Percentiles rank a stretch among this genome's conserved stretches.
These are phyloP conservation scores for Fusarium sp. DNA, from an alignment of 2,329 filamentous ascomycete species.

Conservation along the genomic window DNA sequence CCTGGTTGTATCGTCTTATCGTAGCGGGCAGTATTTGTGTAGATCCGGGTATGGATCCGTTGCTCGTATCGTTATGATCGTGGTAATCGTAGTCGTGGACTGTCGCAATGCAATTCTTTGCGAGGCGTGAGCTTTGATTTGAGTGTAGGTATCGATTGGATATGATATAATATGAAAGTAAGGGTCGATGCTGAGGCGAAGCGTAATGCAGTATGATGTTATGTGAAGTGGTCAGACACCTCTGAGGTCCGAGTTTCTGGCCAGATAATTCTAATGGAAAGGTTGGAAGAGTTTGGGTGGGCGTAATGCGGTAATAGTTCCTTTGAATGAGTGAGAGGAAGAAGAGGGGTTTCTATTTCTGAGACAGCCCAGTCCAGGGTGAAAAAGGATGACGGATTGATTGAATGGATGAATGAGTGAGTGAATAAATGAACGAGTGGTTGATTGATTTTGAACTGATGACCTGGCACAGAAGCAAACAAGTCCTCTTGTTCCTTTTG, in stretches of 20 bases:
- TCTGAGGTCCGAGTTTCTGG: constrained; percentile 23
- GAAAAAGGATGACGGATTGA: constrained; percentile 28
- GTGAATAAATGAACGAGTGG: neutral
- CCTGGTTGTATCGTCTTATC: neutral
- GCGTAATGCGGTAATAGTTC: neutral
- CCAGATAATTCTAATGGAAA: constrained; percentile 25
- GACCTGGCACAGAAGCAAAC: constrained; percentile 34
- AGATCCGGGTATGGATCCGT: neutral
- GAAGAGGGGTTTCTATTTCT: constrained; percentile 26
- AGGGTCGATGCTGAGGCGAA: constrained; percentile 10
- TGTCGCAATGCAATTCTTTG: constrained; percentile 17
- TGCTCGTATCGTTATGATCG: constrained; percentile 27
- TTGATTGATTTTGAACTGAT: constrained; percentile 5
- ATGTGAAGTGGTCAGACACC: constrained; percentile 3
- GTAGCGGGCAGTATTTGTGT: neutral
- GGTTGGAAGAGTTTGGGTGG: constrained; percentile 4
- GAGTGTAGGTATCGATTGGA: neutral
- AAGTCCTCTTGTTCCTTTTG: constrained; percentile 22
- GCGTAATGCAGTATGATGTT: constrained; percentile 27
- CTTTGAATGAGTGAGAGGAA: neutral
- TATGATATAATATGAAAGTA: constrained; percentile 13
- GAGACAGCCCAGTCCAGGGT: constrained; percentile 33
- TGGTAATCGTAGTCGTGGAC: constrained; percentile 23
- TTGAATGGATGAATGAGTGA: neutral
- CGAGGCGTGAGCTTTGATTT: neutral